These are phyloP conservation scores for Naganishia randhawae DNA, from an alignment of 768 basidiomycete genomes.

Conservation along the genomic window DNA sequence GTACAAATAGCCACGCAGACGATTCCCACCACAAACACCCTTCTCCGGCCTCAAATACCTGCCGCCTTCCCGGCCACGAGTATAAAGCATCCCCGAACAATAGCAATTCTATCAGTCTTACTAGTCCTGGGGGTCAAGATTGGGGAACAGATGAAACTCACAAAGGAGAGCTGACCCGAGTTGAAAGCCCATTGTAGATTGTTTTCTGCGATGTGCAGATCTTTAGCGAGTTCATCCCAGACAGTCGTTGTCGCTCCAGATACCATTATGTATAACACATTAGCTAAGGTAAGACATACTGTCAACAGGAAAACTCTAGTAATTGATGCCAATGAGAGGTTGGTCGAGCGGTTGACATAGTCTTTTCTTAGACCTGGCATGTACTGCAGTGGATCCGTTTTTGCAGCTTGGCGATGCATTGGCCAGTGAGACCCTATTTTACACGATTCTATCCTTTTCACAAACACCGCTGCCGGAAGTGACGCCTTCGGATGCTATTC, in stretches of 20 bases:
- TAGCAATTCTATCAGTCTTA: not conserved
- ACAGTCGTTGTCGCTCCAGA: not conserved
- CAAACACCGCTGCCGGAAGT: too few relatives aligned
- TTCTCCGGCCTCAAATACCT: not conserved
- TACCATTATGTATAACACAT: not conserved
- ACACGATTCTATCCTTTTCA: too few relatives aligned
- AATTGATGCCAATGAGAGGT: too few relatives aligned
- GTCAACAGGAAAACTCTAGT: not conserved
- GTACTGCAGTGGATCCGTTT: too few relatives aligned
- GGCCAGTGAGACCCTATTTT: too few relatives aligned
- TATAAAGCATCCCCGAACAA: not conserved
- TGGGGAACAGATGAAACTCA: not conserved
- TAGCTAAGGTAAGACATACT: not conserved
- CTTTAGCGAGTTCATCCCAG: not conserved
- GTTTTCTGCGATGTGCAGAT: not conserved
- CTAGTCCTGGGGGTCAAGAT: not conserved
- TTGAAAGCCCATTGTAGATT: constrained; percentile 9
- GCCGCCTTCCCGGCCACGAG: not conserved
- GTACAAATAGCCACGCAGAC: not conserved
- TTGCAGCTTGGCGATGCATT: too few relatives aligned
- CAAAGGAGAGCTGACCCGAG: not conserved
- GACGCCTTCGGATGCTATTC: not conserved
- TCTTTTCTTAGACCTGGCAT: too few relatives aligned
- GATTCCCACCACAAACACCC: not conserved
- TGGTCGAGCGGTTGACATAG: too few relatives aligned